Conservation (phyloP, 352 stramenopile species). For the Phytophthora citricola region DNA sequence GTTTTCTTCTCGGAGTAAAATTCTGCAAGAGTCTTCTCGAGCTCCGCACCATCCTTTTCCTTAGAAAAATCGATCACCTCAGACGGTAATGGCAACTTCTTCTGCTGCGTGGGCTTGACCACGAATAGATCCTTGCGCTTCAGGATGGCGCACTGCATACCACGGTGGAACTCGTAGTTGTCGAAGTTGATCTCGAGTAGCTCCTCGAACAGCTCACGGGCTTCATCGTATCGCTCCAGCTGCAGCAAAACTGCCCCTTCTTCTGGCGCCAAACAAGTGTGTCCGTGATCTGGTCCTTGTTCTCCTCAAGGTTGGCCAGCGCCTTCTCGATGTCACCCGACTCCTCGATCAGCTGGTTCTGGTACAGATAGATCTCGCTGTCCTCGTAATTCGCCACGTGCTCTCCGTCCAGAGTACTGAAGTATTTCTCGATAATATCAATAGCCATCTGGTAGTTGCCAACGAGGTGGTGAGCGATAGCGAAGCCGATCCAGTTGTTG, state of each 20-base stretch:
- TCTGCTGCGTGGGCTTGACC: constrained; percentile 33
- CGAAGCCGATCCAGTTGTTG: constrained; percentile 98
- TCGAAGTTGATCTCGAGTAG: constrained; percentile 91
- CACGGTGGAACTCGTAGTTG: constrained; percentile 91
- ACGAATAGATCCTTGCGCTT: constrained; percentile 62
- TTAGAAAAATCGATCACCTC: constrained; percentile 60
- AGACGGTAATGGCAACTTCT: constrained; percentile 50
- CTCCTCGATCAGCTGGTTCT: constrained; percentile 94
- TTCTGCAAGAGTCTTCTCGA: constrained; percentile 54
- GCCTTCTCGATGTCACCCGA: constrained; percentile 85
- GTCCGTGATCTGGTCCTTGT: constrained; percentile 77
- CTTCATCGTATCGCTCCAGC: constrained; percentile 71
- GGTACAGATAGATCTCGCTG: constrained; percentile 97
- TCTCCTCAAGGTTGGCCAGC: constrained; percentile 86
- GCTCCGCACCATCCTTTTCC: constrained; percentile 47
- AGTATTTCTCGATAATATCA: constrained; percentile 96
- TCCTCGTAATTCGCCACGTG: constrained; percentile 91
- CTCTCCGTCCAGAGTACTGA: constrained; percentile 86
- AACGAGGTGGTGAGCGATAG: constrained; percentile 94
- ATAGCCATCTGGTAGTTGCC: constrained; percentile 94
- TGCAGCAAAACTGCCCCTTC: constrained; percentile 79
- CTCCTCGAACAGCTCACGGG: constrained; percentile 66
- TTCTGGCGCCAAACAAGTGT: constrained; percentile 80
- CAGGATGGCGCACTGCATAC: constrained; percentile 84
- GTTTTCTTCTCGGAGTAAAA: constrained; percentile 62